Evolutionary conservation across 2,329 filamentous ascomycete genomes (phyloP), one percentile per base, ranked within the genome.

Genomic region (Lachnellula occidentalis): DNA sequence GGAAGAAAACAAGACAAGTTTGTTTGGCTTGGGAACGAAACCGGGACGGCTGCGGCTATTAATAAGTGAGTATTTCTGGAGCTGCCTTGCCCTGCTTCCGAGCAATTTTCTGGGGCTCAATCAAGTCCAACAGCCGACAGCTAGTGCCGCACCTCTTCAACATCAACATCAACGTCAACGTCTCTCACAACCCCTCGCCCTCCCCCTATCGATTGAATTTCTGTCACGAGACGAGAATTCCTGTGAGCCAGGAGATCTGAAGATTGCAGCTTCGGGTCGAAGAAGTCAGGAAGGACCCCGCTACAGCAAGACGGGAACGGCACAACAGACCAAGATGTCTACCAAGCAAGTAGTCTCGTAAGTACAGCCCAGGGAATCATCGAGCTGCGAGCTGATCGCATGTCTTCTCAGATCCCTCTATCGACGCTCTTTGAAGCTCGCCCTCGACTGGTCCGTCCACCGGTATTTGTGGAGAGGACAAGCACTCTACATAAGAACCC

Each of bases 371-470:
- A 14, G 47, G 43, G 24, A 22, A 42, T 45, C 48, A 24, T 34
- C 21, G 22, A 37, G 24, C n/a, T 9, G 14, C 39, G 51, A 51
- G 31, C 57, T 65, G 37, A 66, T 34, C 31, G 5, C 42, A 37
- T 8, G 19, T 34, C 34, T 37, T 8, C 47, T 5, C 27, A 86
- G 83, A 64, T 86, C 83, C 42, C 86, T 99, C 58, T 99, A 99
- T 74, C 87, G 92, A 69, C 90, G 91, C 65, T 91, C 91, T 24
- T 74, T 99, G 70, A 96, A 96, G 80, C 85, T 96, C 61, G 82
- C 94, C 42, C 84, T 97, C 62, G 91, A 96, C 77, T 99, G 94
- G 94, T 84, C 90, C 55, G 91, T 97, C 60, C 89, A 96, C 71
- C 83, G 94, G 64, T 84, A 92, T 67, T 76, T 96, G 58, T 99